Evolutionary conservation across 179 eudicot species (phyloP).

Genomic region (Pouteria campechiana): DNA sequence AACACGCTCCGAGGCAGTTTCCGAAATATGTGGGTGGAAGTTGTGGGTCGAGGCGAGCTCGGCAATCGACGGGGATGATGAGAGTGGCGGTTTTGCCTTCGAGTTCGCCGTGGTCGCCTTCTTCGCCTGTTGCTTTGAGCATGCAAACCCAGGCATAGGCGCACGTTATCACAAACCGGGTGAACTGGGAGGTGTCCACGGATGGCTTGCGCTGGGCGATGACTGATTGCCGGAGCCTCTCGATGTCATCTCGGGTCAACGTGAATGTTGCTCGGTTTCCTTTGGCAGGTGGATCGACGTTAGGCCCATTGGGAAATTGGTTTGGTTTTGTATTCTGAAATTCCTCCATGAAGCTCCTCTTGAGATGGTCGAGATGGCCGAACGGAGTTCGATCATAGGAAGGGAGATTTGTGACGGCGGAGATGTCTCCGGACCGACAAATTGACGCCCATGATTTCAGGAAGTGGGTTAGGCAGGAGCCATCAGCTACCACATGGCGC

Average conservation of each 20-base stretch:
- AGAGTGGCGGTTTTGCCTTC: too few relatives aligned
- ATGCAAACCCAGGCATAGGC: slow-evolving; percentile 13
- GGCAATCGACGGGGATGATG: not conserved
- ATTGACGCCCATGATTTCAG: slow-evolving; percentile 10
- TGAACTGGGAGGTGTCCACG: slow-evolving; percentile 4
- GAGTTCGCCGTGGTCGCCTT: not conserved
- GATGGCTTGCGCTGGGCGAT: not conserved
- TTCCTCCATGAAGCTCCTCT: too few relatives aligned
- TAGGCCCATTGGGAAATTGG: too few relatives aligned
- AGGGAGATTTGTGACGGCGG: slow-evolving; percentile 2
- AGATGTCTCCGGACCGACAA: not conserved
- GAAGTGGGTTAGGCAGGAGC: slow-evolving; percentile 7
- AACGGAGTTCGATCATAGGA: slow-evolving; percentile 10
- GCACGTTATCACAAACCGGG: slow-evolving; percentile 2
- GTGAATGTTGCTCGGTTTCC: slow-evolving; percentile 7
- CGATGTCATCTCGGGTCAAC: not conserved
- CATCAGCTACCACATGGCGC: slow-evolving; percentile 15
- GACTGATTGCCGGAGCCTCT: slow-evolving; percentile 6
- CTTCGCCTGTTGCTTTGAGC: slow-evolving; percentile 3
- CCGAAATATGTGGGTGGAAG: slow-evolving; percentile 14
- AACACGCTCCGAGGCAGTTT: slow-evolving; percentile 3
- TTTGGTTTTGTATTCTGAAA: too few relatives aligned
- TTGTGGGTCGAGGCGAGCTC: slow-evolving; percentile 13
- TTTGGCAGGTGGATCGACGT: not conserved
- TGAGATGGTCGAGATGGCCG: too few relatives aligned